Evolutionary conservation across 192 early-diverging fungal genomes (phyloP), one percentile per base, ranked within the genome.

Genomic region (Entrophospora sp.): DNA sequence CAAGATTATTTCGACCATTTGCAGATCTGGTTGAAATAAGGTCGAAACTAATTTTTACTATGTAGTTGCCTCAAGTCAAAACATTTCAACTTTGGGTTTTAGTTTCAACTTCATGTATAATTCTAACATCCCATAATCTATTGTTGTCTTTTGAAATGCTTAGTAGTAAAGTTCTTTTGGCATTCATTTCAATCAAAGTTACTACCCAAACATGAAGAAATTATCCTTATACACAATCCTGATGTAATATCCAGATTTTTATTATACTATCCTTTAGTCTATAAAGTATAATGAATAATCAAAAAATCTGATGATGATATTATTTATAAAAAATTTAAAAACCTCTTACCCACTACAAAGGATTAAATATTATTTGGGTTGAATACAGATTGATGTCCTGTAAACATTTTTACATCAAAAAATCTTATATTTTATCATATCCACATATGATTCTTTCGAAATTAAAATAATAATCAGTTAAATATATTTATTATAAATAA

Each of bases 101-200:
- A n/a, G n/a, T n/a, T n/a, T n/a, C n/a, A n/a, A n/a, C n/a, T n/a
- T n/a, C n/a, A n/a, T n/a, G n/a, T 70, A 92, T 87, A 82, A 89
- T 91, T 28, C 96, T 79, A 25, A 96, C 78, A 71, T 99, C 96
- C 94, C 94, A 99, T 5, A 99, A 69, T 38, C 94, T 77, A 76
- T 97, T 99, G 76, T 97, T 99, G 68, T 99, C 94, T 73, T 99
- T 99, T 0, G 90, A 93, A 61, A 87, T 87, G 36, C 88, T 91
- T 10, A 99, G 71, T 27, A 99, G 75, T 2, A 89, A 71, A 37
- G 88, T 90, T 1, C 96, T 95, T 62, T 85, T 89, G 14, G 89
- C 80, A 71, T 83, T 91, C 81, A 96, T 89, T 22, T 89, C 92
- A 0, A 99, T 94, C 7, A 83, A 89, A 0, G 96, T 97, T 2